Conservation (phyloP, 306 rosid species). For the Astragalus membranaceus region DNA sequence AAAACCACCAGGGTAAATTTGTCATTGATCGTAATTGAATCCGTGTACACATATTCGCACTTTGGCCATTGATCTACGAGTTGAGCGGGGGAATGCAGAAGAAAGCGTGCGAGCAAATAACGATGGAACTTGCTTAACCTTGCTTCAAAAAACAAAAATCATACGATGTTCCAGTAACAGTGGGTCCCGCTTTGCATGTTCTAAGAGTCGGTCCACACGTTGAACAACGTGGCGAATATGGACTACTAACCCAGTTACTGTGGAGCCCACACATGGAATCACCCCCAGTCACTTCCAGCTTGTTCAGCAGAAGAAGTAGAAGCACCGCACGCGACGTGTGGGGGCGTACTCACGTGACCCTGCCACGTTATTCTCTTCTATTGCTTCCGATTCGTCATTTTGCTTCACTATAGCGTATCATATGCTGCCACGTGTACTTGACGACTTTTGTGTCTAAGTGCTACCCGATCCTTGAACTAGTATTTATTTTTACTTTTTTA, state of each 20-base stretch:
- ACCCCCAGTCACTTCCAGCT: slow-evolving; percentile 26
- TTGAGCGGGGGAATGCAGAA: no score
- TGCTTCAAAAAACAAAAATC: no score
- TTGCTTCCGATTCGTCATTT: neutral
- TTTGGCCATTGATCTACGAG: no score
- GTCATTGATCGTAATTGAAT: no score
- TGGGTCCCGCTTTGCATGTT: slow-evolving; percentile 46
- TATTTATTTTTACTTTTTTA: neutral
- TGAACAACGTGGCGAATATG: slow-evolving; percentile 33
- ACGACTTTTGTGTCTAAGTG: slow-evolving; percentile 22
- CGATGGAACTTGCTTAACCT: no score
- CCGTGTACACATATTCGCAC: no score
- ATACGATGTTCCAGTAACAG: neutral
- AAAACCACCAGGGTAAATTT: no score
- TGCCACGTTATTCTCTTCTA: slow-evolving; percentile 10
- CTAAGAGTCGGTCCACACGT: slow-evolving; percentile 36
- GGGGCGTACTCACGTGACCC: slow-evolving; percentile 51
- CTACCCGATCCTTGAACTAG: neutral
- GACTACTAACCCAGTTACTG: slow-evolving; percentile 16
- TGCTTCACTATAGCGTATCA: neutral
- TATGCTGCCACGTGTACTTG: slow-evolving; percentile 11
- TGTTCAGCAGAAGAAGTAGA: neutral
- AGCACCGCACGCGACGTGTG: slow-evolving; percentile 40
- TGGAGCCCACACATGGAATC: slow-evolving; percentile 40
- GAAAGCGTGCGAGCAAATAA: no score